Base-by-base conservation (phyloP, 169 alveolate species). In the Babesia ovata region DNA sequence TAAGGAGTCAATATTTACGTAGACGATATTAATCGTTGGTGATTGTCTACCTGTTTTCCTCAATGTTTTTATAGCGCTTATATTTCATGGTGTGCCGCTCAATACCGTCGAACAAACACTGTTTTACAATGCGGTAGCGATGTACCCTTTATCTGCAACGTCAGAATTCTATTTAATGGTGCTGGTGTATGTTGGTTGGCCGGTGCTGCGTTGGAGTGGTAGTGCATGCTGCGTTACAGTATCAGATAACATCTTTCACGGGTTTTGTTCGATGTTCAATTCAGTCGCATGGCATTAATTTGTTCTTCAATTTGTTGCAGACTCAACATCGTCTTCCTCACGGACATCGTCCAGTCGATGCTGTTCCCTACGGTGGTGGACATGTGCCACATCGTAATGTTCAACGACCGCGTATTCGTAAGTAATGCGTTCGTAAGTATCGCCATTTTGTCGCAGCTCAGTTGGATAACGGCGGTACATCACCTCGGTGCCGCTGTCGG, bases 401-500 rank as follows among this genome's bases (percentile, higher is more conserved):
- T 79, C 70, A 29, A 22, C 29, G 87, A 79, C 48, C 50, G 63
- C n/a, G 83, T 69, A 12, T 79, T 79, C 76, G 87, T 79, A 71
- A 49, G 87, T 79, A 71, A 13, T 26, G 28, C 21, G 4, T 2
- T 8, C 1, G 21, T 7, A 28, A 10, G 45, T 28, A 19, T 16
- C 42, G 8, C 14, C n/a, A 46, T 21, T n/a, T 16, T 49, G 12
- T 13, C 24, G 21, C 60, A 79, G 87, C 22, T 79, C 17, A 70
- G 84, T 22, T 49, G 75, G 56, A 69, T 79, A 0, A 54, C 75
- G 29, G 87, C 84, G 4, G 50, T 79, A 21, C 81, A 79, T 24
- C 87, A 79, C 44, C 49, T 79, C 21, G 87, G 87, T 33, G 81
- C 87, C 6, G 75, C 87, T 0, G 39, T 69, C 57, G 87, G 84